Evolutionary conservation across 805 yeast genomes (phyloP), one percentile per base, ranked within the genome.

Genomic region (Priceomyces melissophilus): DNA sequence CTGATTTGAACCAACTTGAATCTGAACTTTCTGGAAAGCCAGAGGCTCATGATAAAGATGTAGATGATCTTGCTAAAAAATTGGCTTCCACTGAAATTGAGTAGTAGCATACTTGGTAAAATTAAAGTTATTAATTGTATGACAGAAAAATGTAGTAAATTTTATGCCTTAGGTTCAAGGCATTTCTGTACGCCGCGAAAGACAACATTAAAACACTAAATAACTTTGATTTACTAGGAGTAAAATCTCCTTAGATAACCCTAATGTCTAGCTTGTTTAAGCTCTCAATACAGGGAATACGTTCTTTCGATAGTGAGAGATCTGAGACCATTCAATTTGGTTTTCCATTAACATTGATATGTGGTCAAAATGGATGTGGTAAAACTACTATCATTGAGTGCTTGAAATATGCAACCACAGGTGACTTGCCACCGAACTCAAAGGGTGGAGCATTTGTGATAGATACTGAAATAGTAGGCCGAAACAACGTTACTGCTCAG

Each of bases 331-430:
- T 93, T 44, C 87, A 86, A 55, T 93, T 93, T 63, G 89, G 90
- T 11, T 77, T 78, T 36, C 99, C 99, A 0, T 66, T 93, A 56
- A 93, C 99, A 0, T 71, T 93, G 36, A 91, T 93, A 40, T 96
- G 95, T 23, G 99, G 99, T 0, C 85, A 85, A 38, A 93, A 93
- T 63, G 98, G 99, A 26, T 84, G 96, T 23, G 99, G 99, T 9
- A 91, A 93, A 59, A 93, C 98, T 0, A 90, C 98, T 1, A 82
- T 93, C 42, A 95, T 93, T 46, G 99, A 93, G 61, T 89, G 97
- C 58, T 70, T 93, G 45, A 79, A 89, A 57, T 93, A 89, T 61
- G 91, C 95, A 14, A 88, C 99, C 9, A 91, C 99, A 0, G 98
- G 98, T 8, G 93, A 85, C 55, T 67, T 90, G 43, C 99, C 99